A percentile compares a stretch with the other conserved stretches of the same genome.
phyloP scores from a whole-genome alignment of 2,329 filamentous ascomycete species.

The Fusarium miscanthi region DNA sequence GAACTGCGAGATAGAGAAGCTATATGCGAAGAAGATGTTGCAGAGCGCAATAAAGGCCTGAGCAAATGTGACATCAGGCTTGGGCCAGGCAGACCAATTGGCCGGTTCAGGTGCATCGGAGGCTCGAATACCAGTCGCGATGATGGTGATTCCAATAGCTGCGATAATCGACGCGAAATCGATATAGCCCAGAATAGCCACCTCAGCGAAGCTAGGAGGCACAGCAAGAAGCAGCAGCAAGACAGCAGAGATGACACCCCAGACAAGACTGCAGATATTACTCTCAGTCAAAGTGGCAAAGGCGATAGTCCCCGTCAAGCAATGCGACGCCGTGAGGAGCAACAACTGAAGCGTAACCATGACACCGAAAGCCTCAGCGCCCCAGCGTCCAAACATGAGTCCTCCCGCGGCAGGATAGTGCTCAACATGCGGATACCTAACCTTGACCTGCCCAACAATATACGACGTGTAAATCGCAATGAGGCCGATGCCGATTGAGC shows the following conservation, averaged over 20 bases:
- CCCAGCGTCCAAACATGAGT: constrained; percentile 66
- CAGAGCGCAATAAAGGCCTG: constrained; percentile 67
- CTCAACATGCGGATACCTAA: constrained; percentile 63
- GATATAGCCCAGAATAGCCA: constrained; percentile 42
- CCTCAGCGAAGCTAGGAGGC: constrained; percentile 54
- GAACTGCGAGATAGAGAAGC: constrained; percentile 58
- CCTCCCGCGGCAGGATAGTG: constrained; percentile 73
- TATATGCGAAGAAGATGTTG: constrained; percentile 76
- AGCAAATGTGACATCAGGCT: constrained; percentile 55
- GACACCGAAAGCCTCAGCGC: constrained; percentile 66
- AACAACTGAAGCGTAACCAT: constrained; percentile 69
- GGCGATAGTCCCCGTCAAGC: constrained; percentile 73
- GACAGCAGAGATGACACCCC: constrained; percentile 53
- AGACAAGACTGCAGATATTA: constrained; percentile 54
- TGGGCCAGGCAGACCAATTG: constrained; percentile 54
- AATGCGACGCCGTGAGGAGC: constrained; percentile 75
- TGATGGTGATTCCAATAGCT: constrained; percentile 71
- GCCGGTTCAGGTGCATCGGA: constrained; percentile 19
- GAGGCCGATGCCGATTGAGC: constrained; percentile 50
- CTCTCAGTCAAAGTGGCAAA: constrained; percentile 70
- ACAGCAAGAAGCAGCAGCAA: constrained; percentile 54
- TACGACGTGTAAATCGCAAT: constrained; percentile 56
- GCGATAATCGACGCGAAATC: constrained; percentile 51
- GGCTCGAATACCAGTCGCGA: constrained; percentile 64
- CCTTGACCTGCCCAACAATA: constrained; percentile 55